Percentiles rank a stretch among this genome's conserved stretches.
These are phyloP conservation scores for Citrus sinensis DNA, from an alignment of 345 rosid genomes.

Conservation along the genomic window DVS_A1.0 CM039167.1:957501-958000, in stretches of 20 bases:
- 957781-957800: not conserved
- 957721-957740: slow-evolving; percentile 75
- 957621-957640: too few species aligned
- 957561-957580: too few species aligned
- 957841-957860: slow-evolving; percentile 77
- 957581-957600: too few species aligned
- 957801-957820: slow-evolving; percentile 13
- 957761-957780: slow-evolving; percentile 17
- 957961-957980: slow-evolving; percentile 9
- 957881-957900: slow-evolving; percentile 84
- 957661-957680: too few species aligned
- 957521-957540: not conserved
- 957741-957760: slow-evolving; percentile 18
- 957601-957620: too few species aligned
- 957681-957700: too few species aligned
- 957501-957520: too few species aligned
- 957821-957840: slow-evolving; percentile 70
- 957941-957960: slow-evolving; percentile 60
- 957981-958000: too few species aligned
- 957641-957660: too few species aligned
- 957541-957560: too few species aligned
- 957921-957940: slow-evolving; percentile 84
- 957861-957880: slow-evolving; percentile 76
- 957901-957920: slow-evolving; percentile 83
- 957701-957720: slow-evolving; percentile 75